phyloP scores from a whole-genome alignment of 1,284 basidiomycete species.

The Microbotryum intermedium region DNA sequence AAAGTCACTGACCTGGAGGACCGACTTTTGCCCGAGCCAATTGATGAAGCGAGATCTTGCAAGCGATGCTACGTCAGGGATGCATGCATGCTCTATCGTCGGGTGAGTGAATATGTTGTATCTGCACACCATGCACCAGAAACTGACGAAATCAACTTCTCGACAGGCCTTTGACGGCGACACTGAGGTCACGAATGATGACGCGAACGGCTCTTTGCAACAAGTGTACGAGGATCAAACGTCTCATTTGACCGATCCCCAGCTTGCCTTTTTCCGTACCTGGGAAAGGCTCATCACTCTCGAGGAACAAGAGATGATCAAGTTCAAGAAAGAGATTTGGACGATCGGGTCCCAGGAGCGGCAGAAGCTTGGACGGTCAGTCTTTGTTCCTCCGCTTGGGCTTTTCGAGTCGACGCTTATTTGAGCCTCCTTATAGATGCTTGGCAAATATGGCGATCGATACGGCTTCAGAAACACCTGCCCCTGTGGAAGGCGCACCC shows the following conservation, averaged over 20 bases:
- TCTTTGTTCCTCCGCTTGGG: neutral
- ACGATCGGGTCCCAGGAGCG: constrained; percentile 73
- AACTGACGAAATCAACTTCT: neutral
- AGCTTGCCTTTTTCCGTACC: constrained; percentile 71
- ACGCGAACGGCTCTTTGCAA: constrained; percentile 56
- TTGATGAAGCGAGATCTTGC: constrained; percentile 73
- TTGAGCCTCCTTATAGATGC: constrained; percentile 39
- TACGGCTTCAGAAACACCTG: constrained; percentile 18
- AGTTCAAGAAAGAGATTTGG: constrained; percentile 87
- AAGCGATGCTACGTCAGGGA: constrained; percentile 73
- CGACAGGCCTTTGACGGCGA: constrained; percentile 61
- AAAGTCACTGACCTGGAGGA: constrained; percentile 31
- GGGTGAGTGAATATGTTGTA: constrained; percentile 45
- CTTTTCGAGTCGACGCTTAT: neutral
- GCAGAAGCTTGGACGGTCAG: constrained; percentile 62
- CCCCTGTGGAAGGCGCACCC: constrained; percentile 43
- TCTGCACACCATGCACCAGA: neutral
- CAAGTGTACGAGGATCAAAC: constrained; percentile 71
- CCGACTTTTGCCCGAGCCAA: constrained; percentile 71
- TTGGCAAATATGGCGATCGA: constrained; percentile 70
- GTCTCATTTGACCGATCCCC: constrained; percentile 59
- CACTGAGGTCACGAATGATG: constrained; percentile 12
- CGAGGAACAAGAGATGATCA: constrained; percentile 77
- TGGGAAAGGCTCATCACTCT: constrained; percentile 83
- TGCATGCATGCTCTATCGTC: constrained; percentile 88